Percentiles rank a stretch among this genome's conserved stretches.
These are phyloP conservation scores for Phoma herbarum DNA, from an alignment of 2,329 filamentous ascomycete genomes.

Conservation along the genomic window DNA sequence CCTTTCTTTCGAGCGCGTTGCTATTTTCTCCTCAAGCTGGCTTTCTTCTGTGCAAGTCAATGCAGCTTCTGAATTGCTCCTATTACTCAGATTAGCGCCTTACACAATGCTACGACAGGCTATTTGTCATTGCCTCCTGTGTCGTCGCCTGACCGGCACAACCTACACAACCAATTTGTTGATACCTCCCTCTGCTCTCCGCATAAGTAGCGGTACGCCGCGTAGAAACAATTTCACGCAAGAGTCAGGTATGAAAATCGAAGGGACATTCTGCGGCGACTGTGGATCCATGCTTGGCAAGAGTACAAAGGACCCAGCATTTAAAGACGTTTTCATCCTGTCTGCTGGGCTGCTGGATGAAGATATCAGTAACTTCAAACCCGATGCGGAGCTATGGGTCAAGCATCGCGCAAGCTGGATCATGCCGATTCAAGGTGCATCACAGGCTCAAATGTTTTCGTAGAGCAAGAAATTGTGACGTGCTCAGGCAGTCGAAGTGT, in stretches of 20 bases:
- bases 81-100: neutral
- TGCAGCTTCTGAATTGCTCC: neutral
- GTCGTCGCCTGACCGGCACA: neutral
- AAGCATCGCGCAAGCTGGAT: neutral
- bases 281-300: neutral
- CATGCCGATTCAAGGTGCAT: neutral
- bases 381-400: neutral
- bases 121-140: neutral
- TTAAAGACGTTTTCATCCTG: slow-evolving; percentile 14
- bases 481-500: neutral
- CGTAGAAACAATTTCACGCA: neutral
- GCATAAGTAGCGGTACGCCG: slow-evolving; percentile 1
- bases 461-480: neutral
- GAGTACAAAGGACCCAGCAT: slow-evolving; percentile 1
- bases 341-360: neutral
- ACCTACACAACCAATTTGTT: neutral
- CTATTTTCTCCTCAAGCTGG: neutral
- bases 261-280: slow-evolving; percentile 3
- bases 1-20: neutral
- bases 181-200: slow-evolving; percentile 2
- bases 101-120: neutral
- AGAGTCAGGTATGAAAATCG: slow-evolving; percentile 1
- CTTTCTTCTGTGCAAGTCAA: neutral
- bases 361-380: neutral
- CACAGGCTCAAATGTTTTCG: neutral